Percentiles rank a stretch among this genome's conserved stretches.
Evolutionary conservation across 257 asterid genomes (phyloP).

Genomic region (Solanum boliviense): DNA sequence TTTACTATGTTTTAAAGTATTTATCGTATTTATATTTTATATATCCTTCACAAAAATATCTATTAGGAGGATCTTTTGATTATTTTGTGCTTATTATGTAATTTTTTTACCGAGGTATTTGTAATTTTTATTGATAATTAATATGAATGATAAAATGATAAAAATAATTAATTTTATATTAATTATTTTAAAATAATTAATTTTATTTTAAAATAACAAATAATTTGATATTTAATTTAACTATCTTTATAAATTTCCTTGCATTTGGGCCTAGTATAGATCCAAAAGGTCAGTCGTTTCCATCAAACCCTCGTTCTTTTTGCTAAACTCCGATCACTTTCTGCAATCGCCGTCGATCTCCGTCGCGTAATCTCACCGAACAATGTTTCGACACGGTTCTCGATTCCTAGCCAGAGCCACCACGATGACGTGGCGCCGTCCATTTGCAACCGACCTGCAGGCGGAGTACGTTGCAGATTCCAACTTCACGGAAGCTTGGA

Average conservation of each 20-base stretch:
- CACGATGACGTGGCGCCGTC: constrained; percentile 53
- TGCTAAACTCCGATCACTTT: background rate
- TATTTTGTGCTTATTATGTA: no score
- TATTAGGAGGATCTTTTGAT: background rate
- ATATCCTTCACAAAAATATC: no score
- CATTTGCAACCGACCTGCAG: constrained; percentile 44
- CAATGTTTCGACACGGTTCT: constrained; percentile 53
- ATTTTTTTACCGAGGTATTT: no score
- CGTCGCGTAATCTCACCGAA: background rate
- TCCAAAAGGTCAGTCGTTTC: background rate
- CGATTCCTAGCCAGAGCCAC: constrained; percentile 23
- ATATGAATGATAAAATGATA: no score
- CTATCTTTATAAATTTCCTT: background rate
- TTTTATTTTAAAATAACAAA: no score
- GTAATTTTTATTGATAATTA: background rate
- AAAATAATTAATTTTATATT: no score
- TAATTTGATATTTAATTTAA: no score
- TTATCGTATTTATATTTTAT: no score
- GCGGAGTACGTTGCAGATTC: constrained; percentile 40
- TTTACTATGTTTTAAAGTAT: background rate
- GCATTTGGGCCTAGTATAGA: background rate
- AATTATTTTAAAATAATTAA: no score
- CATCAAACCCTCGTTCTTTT: background rate
- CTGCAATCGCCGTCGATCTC: constrained; percentile 12
- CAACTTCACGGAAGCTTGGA: constrained; percentile 55